phyloP scores from a whole-genome alignment of 73 alveolate species.

The Paramecium sonneborni region DNA sequence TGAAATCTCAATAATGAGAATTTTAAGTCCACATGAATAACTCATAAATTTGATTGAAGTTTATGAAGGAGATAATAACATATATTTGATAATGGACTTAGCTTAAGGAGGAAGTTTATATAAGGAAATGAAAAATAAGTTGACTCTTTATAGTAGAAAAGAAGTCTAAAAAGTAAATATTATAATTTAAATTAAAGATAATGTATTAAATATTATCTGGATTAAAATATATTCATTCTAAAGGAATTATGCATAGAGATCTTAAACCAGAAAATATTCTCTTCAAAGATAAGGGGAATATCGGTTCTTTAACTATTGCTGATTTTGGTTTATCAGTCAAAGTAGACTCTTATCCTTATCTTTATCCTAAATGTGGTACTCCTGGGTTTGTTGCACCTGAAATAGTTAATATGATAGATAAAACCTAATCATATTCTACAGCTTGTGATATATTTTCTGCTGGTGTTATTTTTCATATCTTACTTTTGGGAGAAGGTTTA shows the following conservation, averaged over 20 bases:
- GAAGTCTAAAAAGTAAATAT: slow-evolving; percentile 11
- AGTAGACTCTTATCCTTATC: slow-evolving; percentile 41
- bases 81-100: slow-evolving; percentile 85
- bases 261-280: slow-evolving; percentile 64
- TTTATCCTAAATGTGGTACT: slow-evolving; percentile 75
- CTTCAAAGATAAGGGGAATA: slow-evolving; percentile 12
- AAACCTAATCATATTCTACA: neutral
- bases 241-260: slow-evolving; percentile 64
- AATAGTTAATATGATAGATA: slow-evolving; percentile 62
- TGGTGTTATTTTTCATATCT: slow-evolving; percentile 65
- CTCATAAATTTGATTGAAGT: slow-evolving; percentile 84
- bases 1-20: slow-evolving; percentile 57
- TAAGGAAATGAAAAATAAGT: slow-evolving; percentile 12
- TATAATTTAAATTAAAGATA: neutral
- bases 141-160: slow-evolving; percentile 37
- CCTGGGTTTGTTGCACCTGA: slow-evolving; percentile 86
- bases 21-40: neutral
- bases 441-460: slow-evolving; percentile 66
- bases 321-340: slow-evolving; percentile 60
- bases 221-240: slow-evolving; percentile 43
- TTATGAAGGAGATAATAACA: slow-evolving; percentile 92
- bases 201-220: slow-evolving; percentile 53
- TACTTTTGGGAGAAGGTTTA: slow-evolving; percentile 45
- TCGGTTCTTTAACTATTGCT: slow-evolving; percentile 44
- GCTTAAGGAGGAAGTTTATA: slow-evolving; percentile 63